phyloP scores from a whole-genome alignment of 1,284 basidiomycete species.

The Blastosporella zonata region DNA sequence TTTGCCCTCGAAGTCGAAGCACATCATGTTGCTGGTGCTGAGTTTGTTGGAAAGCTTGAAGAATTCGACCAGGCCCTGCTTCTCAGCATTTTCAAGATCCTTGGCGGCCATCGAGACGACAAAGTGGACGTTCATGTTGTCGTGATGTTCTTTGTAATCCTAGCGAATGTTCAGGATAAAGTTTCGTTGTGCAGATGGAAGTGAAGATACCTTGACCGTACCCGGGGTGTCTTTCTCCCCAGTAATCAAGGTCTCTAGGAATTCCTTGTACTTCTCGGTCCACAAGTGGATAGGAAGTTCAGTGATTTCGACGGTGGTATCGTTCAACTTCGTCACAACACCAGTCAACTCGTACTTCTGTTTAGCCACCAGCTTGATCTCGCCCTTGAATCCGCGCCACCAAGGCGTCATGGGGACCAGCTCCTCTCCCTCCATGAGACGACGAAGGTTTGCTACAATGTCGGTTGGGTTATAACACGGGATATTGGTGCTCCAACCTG shows the following conservation, averaged over 20 bases:
- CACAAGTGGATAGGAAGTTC: constrained; percentile 96
- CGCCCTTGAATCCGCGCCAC: constrained; percentile 95
- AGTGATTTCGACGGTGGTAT: constrained; percentile 90
- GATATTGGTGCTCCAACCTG: constrained; percentile 93
- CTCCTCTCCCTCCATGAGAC: constrained; percentile 87
- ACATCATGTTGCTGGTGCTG: constrained; percentile 96
- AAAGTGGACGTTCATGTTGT: constrained; percentile 92
- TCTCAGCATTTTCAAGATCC: constrained; percentile 84
- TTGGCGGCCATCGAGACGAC: constrained; percentile 80
- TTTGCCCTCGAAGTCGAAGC: constrained; percentile 95
- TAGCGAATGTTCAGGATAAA: constrained; percentile 29
- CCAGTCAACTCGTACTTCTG: constrained; percentile 91
- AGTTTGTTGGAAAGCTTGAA: constrained; percentile 89
- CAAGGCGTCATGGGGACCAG: constrained; percentile 88
- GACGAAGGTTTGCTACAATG: constrained; percentile 84
- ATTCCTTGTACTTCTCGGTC: constrained; percentile 92
- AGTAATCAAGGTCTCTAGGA: constrained; percentile 76
- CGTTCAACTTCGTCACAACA: constrained; percentile 73
- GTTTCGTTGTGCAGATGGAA: not conserved
- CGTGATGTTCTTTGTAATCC: constrained; percentile 97
- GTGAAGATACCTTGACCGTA: constrained; percentile 55
- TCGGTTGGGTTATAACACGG: constrained; percentile 95
- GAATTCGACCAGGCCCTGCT: constrained; percentile 85
- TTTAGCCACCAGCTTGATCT: constrained; percentile 77
- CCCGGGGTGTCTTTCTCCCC: constrained; percentile 68